Evolutionary conservation across 1,139 yeast species (phyloP).

Genomic region (Blastobotrys apis): DNA sequence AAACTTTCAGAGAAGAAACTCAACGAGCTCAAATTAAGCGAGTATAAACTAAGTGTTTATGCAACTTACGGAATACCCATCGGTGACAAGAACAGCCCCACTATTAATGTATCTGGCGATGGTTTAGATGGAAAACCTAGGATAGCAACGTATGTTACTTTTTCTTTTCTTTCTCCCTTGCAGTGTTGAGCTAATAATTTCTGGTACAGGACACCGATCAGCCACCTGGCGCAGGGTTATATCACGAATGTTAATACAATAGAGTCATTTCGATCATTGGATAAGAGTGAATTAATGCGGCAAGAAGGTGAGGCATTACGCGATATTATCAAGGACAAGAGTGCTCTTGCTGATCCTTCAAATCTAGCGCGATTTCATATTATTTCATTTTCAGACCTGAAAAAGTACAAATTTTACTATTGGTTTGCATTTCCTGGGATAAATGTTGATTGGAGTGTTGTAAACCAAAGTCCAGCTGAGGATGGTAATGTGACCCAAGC

Average conservation of each 20-base stretch:
- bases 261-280: conserved; percentile 69
- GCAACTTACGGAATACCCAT: conserved; percentile 46
- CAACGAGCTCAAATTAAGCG: conserved; percentile 59
- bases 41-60: conserved; percentile 40
- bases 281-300: conserved; percentile 55
- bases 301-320: conserved; percentile 40
- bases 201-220: conserved; percentile 11
- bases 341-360: conserved; percentile 39
- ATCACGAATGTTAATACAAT: conserved; percentile 71
- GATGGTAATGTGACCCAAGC: conserved; percentile 15
- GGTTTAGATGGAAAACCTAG: conserved; percentile 23
- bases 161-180: neutral
- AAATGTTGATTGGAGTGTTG: conserved; percentile 21
- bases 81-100: conserved; percentile 31
- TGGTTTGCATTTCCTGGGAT: conserved; percentile 84
- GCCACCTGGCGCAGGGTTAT: conserved; percentile 33
- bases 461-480: neutral
- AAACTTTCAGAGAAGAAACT: conserved; percentile 63
- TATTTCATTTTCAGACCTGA: conserved; percentile 78
- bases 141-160: neutral
- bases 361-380: conserved; percentile 49
- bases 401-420: conserved; percentile 79
- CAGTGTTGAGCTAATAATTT: neutral
- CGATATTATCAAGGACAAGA: conserved; percentile 34
- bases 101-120: conserved; percentile 21